Conservation (phyloP, 176 grass and related monocot species). For the Triticum dicoccoides region DNA sequence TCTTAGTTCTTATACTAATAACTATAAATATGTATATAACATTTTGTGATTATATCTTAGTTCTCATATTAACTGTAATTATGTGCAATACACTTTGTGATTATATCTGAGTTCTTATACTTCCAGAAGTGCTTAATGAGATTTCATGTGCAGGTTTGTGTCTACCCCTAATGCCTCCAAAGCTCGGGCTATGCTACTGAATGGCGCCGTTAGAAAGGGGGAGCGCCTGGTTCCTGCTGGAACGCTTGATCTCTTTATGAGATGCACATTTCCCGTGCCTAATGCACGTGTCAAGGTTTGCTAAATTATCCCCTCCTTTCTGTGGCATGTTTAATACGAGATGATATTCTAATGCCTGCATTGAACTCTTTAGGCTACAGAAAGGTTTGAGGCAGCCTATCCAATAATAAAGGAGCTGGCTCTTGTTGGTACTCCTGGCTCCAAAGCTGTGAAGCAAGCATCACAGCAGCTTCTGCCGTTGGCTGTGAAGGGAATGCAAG, state of each 20-base stretch:
- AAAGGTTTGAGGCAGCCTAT: constrained; percentile 86
- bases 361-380: constrained; percentile 68
- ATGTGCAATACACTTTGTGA: background rate
- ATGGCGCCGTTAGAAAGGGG: constrained; percentile 88
- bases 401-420: constrained; percentile 83
- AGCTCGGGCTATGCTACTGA: constrained; percentile 74
- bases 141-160: constrained; percentile 56
- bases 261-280: constrained; percentile 60
- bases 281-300: constrained; percentile 67
- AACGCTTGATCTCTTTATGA: constrained; percentile 79
- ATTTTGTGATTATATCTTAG: background rate
- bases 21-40: background rate
- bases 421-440: constrained; percentile 70
- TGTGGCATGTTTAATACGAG: background rate
- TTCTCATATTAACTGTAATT: background rate
- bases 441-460: constrained; percentile 94
- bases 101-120: background rate
- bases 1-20: background rate
- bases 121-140: background rate
- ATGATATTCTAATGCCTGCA: background rate
- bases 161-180: constrained; percentile 68
- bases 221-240: constrained; percentile 73
- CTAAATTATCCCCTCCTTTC: background rate
- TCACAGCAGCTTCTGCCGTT: constrained; percentile 77
- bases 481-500: constrained; percentile 75